These are phyloP conservation scores for Colletotrichum navitas DNA, from an alignment of 2,329 filamentous ascomycete genomes.

Conservation along the genomic window DNA sequence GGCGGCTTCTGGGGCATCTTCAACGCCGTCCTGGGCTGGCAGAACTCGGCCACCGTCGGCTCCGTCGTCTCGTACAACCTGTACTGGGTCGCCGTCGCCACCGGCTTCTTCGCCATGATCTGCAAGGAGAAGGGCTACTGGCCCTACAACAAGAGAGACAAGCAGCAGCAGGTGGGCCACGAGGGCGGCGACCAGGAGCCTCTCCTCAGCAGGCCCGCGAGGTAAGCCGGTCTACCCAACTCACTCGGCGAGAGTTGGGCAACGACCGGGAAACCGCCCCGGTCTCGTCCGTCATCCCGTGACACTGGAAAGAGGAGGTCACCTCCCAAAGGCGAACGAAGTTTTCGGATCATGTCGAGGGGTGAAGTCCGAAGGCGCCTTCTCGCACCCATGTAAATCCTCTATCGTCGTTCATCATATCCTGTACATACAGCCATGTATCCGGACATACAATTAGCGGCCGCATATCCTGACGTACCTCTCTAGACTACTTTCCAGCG, in stretches of 20 bases:
- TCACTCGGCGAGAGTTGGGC: background rate
- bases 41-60: conserved; percentile 43
- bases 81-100: conserved; percentile 42
- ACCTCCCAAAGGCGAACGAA: conserved; percentile 7
- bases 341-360: conserved; percentile 18
- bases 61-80: conserved; percentile 44
- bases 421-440: conserved; percentile 33
- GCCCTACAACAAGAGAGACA: conserved; percentile 29
- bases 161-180: conserved; percentile 17
- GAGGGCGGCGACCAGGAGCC: conserved; percentile 40
- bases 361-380: conserved; percentile 28
- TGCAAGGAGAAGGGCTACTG: conserved; percentile 40
- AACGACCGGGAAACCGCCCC: background rate
- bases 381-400: background rate
- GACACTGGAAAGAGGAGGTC: conserved; percentile 12
- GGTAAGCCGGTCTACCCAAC: conserved; percentile 33
- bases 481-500: conserved; percentile 30
- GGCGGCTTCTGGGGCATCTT: conserved; percentile 80
- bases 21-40: conserved; percentile 77
- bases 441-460: conserved; percentile 1
- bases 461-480: conserved; percentile 21
- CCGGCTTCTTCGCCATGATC: conserved; percentile 41
- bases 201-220: conserved; percentile 42
- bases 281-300: background rate
- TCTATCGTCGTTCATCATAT: background rate